Evolutionary conservation across 805 yeast genomes (phyloP).

Genomic region (Metahyphopichia silvanorum): DNA sequence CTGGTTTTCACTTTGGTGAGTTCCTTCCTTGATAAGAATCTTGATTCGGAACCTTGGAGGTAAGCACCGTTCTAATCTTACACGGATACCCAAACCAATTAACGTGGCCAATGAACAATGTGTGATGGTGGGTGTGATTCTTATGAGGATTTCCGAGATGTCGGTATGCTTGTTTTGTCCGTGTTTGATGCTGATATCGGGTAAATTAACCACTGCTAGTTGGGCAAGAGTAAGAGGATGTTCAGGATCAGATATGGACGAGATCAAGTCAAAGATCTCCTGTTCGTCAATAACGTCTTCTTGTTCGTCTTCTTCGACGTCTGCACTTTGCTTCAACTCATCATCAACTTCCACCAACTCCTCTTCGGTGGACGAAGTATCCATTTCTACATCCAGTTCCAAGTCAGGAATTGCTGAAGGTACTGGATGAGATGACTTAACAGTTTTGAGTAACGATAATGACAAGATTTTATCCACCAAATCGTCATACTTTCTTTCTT

Average conservation of each 20-base stretch:
- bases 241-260: slow-evolving; percentile 92
- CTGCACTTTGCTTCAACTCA: slow-evolving; percentile 19
- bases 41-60: slow-evolving; percentile 81
- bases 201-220: slow-evolving; percentile 84
- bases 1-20: slow-evolving; percentile 93
- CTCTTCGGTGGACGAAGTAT: slow-evolving; percentile 10
- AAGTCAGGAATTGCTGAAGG: slow-evolving; percentile 21
- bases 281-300: slow-evolving; percentile 78
- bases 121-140: slow-evolving; percentile 95
- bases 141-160: slow-evolving; percentile 73
- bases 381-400: slow-evolving; percentile 17
- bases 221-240: slow-evolving; percentile 95
- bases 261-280: slow-evolving; percentile 82
- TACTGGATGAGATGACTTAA: background rate
- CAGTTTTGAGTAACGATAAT: slow-evolving; percentile 20
- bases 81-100: slow-evolving; percentile 92
- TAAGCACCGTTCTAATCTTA: slow-evolving; percentile 81
- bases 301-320: slow-evolving; percentile 32
- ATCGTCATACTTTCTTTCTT: slow-evolving; percentile 11
- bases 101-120: slow-evolving; percentile 96
- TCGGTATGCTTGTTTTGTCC: slow-evolving; percentile 34
- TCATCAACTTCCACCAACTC: slow-evolving; percentile 9
- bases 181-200: slow-evolving; percentile 72
- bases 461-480: slow-evolving; percentile 27
- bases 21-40: slow-evolving; percentile 80